Conservation (phyloP, 2,329 filamentous ascomycete genomes). For the Blastomyces emzantsi region DNA sequence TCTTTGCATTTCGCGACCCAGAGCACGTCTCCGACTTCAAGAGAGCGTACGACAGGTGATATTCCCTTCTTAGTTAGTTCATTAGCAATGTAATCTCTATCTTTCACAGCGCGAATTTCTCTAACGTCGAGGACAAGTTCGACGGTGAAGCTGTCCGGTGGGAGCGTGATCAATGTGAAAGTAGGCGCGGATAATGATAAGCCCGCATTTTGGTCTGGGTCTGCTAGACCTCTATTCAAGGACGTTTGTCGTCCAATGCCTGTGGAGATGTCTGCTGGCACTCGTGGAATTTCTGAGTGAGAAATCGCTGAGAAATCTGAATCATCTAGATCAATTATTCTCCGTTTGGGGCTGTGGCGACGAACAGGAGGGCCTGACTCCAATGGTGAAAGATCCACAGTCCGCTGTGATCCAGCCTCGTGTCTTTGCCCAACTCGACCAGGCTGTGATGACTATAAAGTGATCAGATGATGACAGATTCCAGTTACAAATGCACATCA, state of each 20-base stretch:
- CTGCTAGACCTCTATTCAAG: neutral
- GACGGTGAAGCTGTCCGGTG: conserved; percentile 59
- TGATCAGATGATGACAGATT: neutral
- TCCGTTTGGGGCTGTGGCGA: neutral
- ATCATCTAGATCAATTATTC: conserved; percentile 2
- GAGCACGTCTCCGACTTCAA: conserved; percentile 66
- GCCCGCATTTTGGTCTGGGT: neutral
- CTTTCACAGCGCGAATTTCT: conserved; percentile 62
- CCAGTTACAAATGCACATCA: neutral
- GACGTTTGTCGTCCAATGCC: neutral
- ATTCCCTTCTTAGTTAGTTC: conserved; percentile 60
- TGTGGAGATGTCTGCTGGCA: neutral
- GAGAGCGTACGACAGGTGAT: conserved; percentile 54
- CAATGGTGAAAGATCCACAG: neutral
- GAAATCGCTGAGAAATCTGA: neutral
- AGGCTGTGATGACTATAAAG: conserved; percentile 1
- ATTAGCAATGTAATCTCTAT: conserved; percentile 68
- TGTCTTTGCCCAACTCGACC: neutral
- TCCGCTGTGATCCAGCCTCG: neutral
- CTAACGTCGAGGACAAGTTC: conserved; percentile 65
- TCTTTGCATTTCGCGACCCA: conserved; percentile 70
- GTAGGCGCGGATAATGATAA: conserved; percentile 9
- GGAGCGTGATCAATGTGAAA: conserved; percentile 52
- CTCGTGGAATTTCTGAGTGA: neutral
- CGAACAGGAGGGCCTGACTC: neutral